phyloP scores from a whole-genome alignment of 2,329 filamentous ascomycete species.

The Plenodomus biglobosus region DNA sequence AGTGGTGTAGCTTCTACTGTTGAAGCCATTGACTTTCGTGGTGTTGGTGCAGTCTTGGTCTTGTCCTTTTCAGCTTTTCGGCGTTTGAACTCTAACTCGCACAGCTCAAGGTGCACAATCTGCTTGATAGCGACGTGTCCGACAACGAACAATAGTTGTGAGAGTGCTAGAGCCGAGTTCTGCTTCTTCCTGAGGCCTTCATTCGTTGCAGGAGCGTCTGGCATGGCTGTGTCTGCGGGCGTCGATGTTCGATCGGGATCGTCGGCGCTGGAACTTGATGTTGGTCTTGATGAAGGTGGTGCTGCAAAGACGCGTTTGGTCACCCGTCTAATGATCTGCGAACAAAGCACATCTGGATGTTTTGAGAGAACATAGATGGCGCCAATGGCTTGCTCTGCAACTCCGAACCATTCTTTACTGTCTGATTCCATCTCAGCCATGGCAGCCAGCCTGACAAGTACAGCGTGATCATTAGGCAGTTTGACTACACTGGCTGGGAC shows the following conservation, averaged over 20 bases:
- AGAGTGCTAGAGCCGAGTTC: slow-evolving; percentile 74
- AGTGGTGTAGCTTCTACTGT: slow-evolving; percentile 33
- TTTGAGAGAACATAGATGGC: slow-evolving; percentile 94
- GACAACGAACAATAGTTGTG: slow-evolving; percentile 90
- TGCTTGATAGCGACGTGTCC: slow-evolving; percentile 98
- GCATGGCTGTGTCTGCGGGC: slow-evolving; percentile 18
- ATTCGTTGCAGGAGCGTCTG: slow-evolving; percentile 21
- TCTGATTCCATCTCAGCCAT: slow-evolving; percentile 85
- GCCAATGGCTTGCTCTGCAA: slow-evolving; percentile 93
- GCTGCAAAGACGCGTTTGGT: slow-evolving; percentile 77
- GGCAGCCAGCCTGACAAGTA: slow-evolving; percentile 75
- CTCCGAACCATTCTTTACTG: slow-evolving; percentile 89
- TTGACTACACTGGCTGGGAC: slow-evolving; percentile 63
- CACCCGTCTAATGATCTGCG: slow-evolving; percentile 84
- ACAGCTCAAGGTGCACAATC: slow-evolving; percentile 97
- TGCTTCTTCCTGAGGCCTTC: slow-evolving; percentile 51
- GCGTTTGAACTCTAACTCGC: slow-evolving; percentile 96
- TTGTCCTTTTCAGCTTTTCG: slow-evolving; percentile 89
- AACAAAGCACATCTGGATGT: slow-evolving; percentile 90
- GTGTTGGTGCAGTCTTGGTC: slow-evolving; percentile 43
- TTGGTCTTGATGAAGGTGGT: slow-evolving; percentile 46
- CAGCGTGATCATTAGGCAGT: slow-evolving; percentile 87
- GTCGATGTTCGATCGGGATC: slow-evolving; percentile 24
- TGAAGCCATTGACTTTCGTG: slow-evolving; percentile 36
- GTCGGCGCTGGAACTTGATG: slow-evolving; percentile 36